Evolutionary conservation across 2,329 filamentous ascomycete genomes (phyloP), one percentile per base, ranked within the genome.

Genomic region (Ceratocystis destructans): DNA sequence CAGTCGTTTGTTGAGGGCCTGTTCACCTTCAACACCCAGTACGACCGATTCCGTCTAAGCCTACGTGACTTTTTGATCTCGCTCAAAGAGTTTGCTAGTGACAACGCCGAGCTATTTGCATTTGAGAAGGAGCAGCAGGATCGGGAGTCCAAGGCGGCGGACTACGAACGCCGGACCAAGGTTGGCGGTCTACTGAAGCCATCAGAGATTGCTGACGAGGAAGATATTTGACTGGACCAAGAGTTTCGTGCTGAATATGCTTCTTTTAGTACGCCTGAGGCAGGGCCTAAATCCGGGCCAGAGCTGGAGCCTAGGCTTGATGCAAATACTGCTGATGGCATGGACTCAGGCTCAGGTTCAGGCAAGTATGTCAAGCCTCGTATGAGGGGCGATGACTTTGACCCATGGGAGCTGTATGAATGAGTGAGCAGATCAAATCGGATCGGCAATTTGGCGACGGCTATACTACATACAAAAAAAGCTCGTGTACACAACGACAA

Each of bases 31-130:
- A 97, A 96, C 75, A 89, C 88, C 66, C 89, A 96, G 73, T 86
- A 95, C 70, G 89, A 90, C 74, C 91, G 91, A 75, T 99, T 99
- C 86, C 96, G 96, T 75, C 85, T 96, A 66, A 91, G 95, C 72
- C 80, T 99, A 64, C 90, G 94, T 70, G 94, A 99, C 77, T 99
- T 99, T 83, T 79, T 99, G 71, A 96, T 99, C 72, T 95, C 92
- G 25, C 81, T 99, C 71, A 96, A 96, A 78, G 95, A 99, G 77
- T 99, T 97, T 69, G 87, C 90, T 0, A 94, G 90, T 64, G 94
- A 99, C 77, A 96, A 97, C 72, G 85, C 93, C 0, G 94, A 99
- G 73, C 82, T 99, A 8, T 99, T 88, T 76, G 86, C 89, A 3
- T 92, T 96, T 67, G 94, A 99, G 76, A 91, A 96, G 76, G 94